phyloP scores from a whole-genome alignment of 176 grass and related monocot species.

The Themeda triandra region DNA sequence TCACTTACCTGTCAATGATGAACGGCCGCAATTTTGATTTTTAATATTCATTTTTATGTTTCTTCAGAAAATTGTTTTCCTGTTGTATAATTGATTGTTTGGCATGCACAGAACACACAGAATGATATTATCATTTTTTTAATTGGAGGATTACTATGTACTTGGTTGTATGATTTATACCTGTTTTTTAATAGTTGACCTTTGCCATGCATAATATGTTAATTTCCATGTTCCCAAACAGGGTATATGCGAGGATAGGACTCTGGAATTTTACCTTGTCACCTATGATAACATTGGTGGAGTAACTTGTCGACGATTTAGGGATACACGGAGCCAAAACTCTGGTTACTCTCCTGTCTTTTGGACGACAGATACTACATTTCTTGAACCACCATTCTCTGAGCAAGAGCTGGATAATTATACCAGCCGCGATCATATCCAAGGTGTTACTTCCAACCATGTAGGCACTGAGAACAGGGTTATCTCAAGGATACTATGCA shows the following conservation, averaged over 20 bases:
- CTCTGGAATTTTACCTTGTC: conserved; percentile 85
- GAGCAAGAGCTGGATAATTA: conserved; percentile 66
- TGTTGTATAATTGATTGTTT: background rate
- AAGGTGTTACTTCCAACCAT: conserved; percentile 2
- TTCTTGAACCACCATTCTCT: conserved; percentile 79
- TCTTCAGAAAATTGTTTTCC: background rate
- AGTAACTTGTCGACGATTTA: conserved; percentile 74
- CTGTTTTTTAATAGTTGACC: background rate
- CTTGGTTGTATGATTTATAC: background rate
- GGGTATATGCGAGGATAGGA: conserved; percentile 74
- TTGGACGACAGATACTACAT: conserved; percentile 77
- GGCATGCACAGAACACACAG: background rate
- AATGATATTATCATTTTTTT: background rate
- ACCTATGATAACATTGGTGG: conserved; percentile 83
- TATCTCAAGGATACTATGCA: conserved; percentile 69
- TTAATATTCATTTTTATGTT: background rate
- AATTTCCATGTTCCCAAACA: conserved; percentile 42
- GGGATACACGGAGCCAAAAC: conserved; percentile 47
- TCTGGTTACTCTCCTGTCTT: conserved; percentile 76
- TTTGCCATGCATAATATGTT: background rate
- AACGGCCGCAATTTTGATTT: background rate
- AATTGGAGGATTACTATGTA: conserved; percentile 1
- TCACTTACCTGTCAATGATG: background rate
- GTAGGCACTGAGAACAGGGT: background rate
- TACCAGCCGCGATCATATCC: conserved; percentile 51